phyloP scores from a whole-genome alignment of 176 grass and related monocot species.

The Avena eriantha region DNA sequence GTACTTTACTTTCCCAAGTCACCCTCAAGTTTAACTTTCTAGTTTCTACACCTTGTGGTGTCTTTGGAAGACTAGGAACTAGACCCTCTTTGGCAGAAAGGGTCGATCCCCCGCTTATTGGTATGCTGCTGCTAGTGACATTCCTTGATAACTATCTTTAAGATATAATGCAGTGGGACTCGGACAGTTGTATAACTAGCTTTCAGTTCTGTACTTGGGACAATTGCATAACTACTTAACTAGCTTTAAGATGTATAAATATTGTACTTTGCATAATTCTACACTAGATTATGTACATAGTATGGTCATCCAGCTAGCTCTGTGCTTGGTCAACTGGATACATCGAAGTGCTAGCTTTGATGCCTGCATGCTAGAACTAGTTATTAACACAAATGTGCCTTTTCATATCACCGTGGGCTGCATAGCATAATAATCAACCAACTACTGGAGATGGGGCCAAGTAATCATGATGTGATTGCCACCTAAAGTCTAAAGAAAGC shows the following conservation, averaged over 20 bases:
- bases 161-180: background rate
- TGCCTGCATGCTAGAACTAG: background rate
- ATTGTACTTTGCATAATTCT: background rate
- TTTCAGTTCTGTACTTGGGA: background rate
- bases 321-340: background rate
- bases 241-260: background rate
- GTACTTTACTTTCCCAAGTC: no score
- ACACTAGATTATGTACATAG: background rate
- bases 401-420: constrained; percentile 32
- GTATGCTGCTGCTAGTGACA: no score
- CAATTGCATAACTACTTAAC: background rate
- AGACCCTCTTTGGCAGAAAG: no score
- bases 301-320: background rate
- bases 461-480: constrained; percentile 7
- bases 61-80: no score
- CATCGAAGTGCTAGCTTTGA: background rate
- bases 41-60: no score
- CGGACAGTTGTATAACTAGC: background rate
- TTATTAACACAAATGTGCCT: background rate
- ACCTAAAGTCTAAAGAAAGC: no score
- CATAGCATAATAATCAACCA: background rate
- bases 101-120: no score
- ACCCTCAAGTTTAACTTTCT: no score
- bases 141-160: background rate
- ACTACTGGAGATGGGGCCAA: background rate